phyloP scores from a whole-genome alignment of 768 basidiomycete genomes.

The Kwoniella botswanensis region DNA sequence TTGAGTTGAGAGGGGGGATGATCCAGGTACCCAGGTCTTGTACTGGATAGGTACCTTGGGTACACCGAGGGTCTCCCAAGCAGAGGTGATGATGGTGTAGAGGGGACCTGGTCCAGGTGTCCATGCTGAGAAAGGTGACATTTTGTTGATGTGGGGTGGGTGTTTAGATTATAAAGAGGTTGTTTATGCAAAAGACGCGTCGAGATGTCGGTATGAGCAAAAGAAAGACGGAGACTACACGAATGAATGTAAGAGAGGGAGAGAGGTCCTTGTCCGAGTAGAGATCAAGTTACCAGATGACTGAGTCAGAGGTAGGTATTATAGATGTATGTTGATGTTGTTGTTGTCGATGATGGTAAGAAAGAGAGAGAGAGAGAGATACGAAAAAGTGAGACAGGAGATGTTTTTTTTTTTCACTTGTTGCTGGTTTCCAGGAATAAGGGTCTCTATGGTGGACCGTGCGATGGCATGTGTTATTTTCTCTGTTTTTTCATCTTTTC shows the following conservation, averaged over 20 bases:
- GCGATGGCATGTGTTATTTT: conserved; percentile 1
- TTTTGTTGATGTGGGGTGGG: not conserved
- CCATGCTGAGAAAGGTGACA: conserved; percentile 36
- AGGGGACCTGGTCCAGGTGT: conserved; percentile 45
- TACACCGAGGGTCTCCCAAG: conserved; percentile 37
- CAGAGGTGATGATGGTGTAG: conserved; percentile 41
- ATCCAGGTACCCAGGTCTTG: conserved; percentile 70
- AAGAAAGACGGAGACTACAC: not conserved
- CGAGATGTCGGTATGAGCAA: not conserved
- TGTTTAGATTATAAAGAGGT: not conserved
- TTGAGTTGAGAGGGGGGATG: conserved; percentile 78
- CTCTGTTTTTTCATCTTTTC: not conserved
- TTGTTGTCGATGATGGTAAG: not conserved
- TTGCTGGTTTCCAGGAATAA: not conserved
- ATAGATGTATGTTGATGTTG: not conserved
- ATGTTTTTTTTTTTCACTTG: not conserved
- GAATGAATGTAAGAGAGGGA: not conserved
- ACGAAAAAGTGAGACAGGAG: not conserved
- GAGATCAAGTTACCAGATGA: not conserved
- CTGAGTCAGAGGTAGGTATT: not conserved
- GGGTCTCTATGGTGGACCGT: not conserved
- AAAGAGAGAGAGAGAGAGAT: not conserved
- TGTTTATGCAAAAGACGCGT: conserved; percentile 4
- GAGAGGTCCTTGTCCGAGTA: not conserved
- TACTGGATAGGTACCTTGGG: conserved; percentile 60